Base-by-base conservation (phyloP, 129 eudicot species). In the Ambrosia trifida region DNA sequence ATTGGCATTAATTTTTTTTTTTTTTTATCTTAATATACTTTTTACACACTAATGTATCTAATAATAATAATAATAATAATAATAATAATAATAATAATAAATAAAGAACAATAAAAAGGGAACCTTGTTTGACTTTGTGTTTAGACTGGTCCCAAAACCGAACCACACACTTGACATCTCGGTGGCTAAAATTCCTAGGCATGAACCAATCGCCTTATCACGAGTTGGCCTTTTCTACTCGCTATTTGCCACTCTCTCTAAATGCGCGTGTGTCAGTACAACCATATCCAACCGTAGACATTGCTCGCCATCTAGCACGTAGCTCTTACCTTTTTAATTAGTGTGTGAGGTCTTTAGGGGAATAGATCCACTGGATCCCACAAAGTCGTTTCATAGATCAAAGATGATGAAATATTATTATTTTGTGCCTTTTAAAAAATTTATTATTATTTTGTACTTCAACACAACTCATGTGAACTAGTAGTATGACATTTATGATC, bases 81-180 rank as follows among this genome's bases (percentile, higher is more conserved):
- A 35, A 35, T 3, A 35, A 1, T 50, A 50, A 50, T 12, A 11
- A 50, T 3, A n/a, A n/a, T 50, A 50, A 50, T 35, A 1, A 50
- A 14, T 1, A 14, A 56, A 19, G 61, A 82, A 79, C 81, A 84
- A 24, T 24, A 85, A 70, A 30, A 49, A 72, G 73, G 70, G 79
- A 76, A 70, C 62, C 74, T 69, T 79, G 72, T 71, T 82, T 79
- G 87, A 79, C 85, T 67, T 62, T 68, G 58, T 76, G 45, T 51
- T 66, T n/a, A 79, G 11, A 54, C 59, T 46, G 69, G 54, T 20
- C 38, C 63, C 62, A 52, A 19, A 4, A 47, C 16, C 75, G 66
- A 57, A 36, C 41, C 53, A 24, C 16, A 41, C 41, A 30, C 13
- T 60, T 45, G 9, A 52, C 52, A 74, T 72, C 80, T 75, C 60